phyloP scores from a whole-genome alignment of 148 eudicot genomes.

The Cornus florida region DNA sequence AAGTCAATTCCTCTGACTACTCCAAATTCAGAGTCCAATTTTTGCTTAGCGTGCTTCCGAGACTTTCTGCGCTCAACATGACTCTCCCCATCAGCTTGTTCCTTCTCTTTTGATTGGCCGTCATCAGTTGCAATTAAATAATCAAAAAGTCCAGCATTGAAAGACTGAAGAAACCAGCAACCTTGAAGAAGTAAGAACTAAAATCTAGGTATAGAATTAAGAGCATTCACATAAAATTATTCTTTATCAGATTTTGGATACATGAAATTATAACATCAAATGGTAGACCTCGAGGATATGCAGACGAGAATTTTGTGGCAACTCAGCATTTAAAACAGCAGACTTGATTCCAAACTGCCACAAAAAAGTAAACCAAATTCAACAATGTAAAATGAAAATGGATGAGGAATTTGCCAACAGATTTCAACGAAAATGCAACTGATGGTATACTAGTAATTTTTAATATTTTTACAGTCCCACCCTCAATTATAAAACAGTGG shows the following conservation, averaged over 20 bases:
- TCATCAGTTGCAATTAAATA: slow-evolving; percentile 89
- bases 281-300: slow-evolving; percentile 87
- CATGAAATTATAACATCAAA: background rate
- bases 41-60: slow-evolving; percentile 52
- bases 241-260: background rate
- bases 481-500: background rate
- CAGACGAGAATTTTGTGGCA: slow-evolving; percentile 93
- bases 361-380: slow-evolving; percentile 4
- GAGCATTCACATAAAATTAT: background rate
- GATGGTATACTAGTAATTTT: background rate
- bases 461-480: background rate
- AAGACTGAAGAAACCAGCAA: slow-evolving; percentile 48
- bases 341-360: slow-evolving; percentile 86
- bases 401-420: background rate
- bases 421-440: background rate
- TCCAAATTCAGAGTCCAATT: slow-evolving; percentile 87
- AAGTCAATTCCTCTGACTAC: slow-evolving; percentile 98
- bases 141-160: slow-evolving; percentile 94
- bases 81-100: slow-evolving; percentile 46
- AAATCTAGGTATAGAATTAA: background rate
- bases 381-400: background rate
- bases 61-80: slow-evolving; percentile 46
- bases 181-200: slow-evolving; percentile 3
- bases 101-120: slow-evolving; percentile 49
- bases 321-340: slow-evolving; percentile 90